phyloP scores from a whole-genome alignment of 2,329 filamentous ascomycete species.

The Neurospora sp. region DNA sequence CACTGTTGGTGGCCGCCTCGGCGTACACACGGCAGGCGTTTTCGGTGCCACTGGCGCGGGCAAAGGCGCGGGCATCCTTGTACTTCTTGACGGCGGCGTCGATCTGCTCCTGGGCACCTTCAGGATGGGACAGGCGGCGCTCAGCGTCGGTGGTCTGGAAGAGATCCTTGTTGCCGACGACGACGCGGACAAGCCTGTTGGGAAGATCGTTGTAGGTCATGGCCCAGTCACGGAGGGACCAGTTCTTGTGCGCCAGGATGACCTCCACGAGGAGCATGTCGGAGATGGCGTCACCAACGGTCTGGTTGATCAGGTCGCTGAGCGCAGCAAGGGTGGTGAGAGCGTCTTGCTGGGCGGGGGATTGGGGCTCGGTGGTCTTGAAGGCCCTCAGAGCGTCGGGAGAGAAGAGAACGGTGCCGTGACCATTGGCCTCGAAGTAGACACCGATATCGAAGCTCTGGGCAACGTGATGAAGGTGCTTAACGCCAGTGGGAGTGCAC shows the following conservation, averaged over 20 bases:
- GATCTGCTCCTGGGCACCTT: slow-evolving; percentile 74
- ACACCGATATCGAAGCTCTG: slow-evolving; percentile 91
- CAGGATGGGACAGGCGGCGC: slow-evolving; percentile 70
- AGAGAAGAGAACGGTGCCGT: slow-evolving; percentile 93
- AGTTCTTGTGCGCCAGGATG: slow-evolving; percentile 89
- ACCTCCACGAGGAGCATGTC: slow-evolving; percentile 95
- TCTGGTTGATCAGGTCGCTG: slow-evolving; percentile 93
- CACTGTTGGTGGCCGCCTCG: slow-evolving; percentile 78
- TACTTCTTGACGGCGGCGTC: slow-evolving; percentile 85
- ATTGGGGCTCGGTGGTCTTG: slow-evolving; percentile 70
- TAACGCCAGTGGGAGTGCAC: slow-evolving; percentile 91
- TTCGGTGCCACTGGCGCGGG: slow-evolving; percentile 87
- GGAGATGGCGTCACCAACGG: slow-evolving; percentile 89
- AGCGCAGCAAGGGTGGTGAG: slow-evolving; percentile 76
- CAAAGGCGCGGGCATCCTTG: slow-evolving; percentile 81
- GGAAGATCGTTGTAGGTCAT: slow-evolving; percentile 88
- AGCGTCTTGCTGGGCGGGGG: slow-evolving; percentile 82
- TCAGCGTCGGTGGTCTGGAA: slow-evolving; percentile 93
- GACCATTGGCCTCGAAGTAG: slow-evolving; percentile 98
- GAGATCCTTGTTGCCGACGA: slow-evolving; percentile 76
- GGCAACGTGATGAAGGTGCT: slow-evolving; percentile 95
- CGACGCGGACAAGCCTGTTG: slow-evolving; percentile 87
- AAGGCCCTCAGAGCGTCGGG: slow-evolving; percentile 72
- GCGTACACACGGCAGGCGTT: slow-evolving; percentile 95
- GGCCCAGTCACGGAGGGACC: slow-evolving; percentile 85